These are phyloP conservation scores for Dalbergia oliveri DNA, from an alignment of 306 rosid species.

Conservation along the genomic window DNA sequence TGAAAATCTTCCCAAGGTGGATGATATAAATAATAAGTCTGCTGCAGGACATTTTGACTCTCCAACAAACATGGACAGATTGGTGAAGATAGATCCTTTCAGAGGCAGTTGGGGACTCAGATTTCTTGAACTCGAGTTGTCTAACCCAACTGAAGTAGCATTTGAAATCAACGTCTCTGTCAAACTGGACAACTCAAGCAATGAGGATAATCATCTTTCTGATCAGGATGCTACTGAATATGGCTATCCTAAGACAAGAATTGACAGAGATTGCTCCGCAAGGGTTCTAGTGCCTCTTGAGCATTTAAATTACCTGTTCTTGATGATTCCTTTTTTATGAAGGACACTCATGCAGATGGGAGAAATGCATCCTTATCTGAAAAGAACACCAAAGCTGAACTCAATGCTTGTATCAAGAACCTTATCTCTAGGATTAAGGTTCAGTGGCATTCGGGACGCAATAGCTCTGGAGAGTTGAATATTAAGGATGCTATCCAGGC, in stretches of 20 bases:
- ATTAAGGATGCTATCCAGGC: conserved; percentile 94
- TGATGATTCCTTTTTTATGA: conserved; percentile 83
- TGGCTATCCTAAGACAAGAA: conserved; percentile 89
- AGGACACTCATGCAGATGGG: conserved; percentile 67
- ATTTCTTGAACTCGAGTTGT: conserved; percentile 92
- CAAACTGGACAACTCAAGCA: conserved; percentile 71
- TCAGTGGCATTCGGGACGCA: conserved; percentile 90
- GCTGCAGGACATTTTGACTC: conserved; percentile 57
- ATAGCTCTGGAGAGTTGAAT: conserved; percentile 87
- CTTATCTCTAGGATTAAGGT: conserved; percentile 90
- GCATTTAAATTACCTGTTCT: conserved; percentile 91
- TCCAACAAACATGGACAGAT: conserved; percentile 69
- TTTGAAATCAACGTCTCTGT: conserved; percentile 91
- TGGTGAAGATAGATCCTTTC: conserved; percentile 90
- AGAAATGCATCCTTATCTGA: conserved; percentile 73
- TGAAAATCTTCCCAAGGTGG: conserved; percentile 71
- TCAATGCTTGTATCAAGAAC: conserved; percentile 89
- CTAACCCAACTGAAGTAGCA: conserved; percentile 85
- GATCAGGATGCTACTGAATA: conserved; percentile 69
- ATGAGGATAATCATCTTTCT: conserved; percentile 53
- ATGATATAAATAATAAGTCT: conserved; percentile 51
- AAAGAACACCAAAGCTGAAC: conserved; percentile 84
- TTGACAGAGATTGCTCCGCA: conserved; percentile 90
- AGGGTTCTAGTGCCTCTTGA: conserved; percentile 95
- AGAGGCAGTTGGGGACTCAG: conserved; percentile 97